These are phyloP conservation scores for Cordyceps cicadae DNA, from an alignment of 2,329 filamentous ascomycete genomes.

Conservation along the genomic window DNA sequence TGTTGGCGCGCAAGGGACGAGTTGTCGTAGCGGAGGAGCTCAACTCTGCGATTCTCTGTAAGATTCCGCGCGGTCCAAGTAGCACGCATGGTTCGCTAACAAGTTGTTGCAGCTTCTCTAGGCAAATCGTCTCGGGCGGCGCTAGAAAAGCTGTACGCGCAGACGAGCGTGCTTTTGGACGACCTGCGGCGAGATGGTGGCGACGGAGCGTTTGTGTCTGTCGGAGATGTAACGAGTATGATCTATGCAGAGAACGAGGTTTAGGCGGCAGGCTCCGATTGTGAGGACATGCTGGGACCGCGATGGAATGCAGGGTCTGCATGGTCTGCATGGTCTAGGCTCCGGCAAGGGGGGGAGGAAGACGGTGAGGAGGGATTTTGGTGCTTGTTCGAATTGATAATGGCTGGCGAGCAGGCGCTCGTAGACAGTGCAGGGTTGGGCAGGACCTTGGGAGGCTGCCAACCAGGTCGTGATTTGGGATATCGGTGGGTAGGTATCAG, in stretches of 20 bases:
- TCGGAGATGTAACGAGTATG: slow-evolving; percentile 40
- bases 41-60: slow-evolving; percentile 86
- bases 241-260: slow-evolving; percentile 24
- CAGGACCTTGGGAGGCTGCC: neutral
- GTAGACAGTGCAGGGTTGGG: neutral
- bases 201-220: slow-evolving; percentile 70
- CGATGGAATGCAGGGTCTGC: neutral
- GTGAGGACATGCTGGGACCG: neutral
- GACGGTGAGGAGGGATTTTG: slow-evolving; percentile 6
- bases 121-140: slow-evolving; percentile 84
- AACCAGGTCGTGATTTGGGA: neutral
- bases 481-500: neutral
- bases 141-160: slow-evolving; percentile 75
- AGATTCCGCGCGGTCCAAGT: slow-evolving; percentile 25
- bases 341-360: neutral
- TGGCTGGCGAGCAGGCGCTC: neutral
- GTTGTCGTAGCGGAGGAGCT: slow-evolving; percentile 82
- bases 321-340: too few species aligned
- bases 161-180: slow-evolving; percentile 79
- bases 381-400: neutral
- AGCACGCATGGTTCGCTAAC: slow-evolving; percentile 14
- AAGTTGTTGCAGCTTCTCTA: slow-evolving; percentile 57
- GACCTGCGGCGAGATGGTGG: slow-evolving; percentile 73
- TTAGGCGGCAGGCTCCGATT: neutral
- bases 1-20: slow-evolving; percentile 69